Percentiles rank a stretch among this genome's conserved stretches.
Conservation (phyloP, 2,329 filamentous ascomycete genomes). For the Fusarium luffae region DNA sequence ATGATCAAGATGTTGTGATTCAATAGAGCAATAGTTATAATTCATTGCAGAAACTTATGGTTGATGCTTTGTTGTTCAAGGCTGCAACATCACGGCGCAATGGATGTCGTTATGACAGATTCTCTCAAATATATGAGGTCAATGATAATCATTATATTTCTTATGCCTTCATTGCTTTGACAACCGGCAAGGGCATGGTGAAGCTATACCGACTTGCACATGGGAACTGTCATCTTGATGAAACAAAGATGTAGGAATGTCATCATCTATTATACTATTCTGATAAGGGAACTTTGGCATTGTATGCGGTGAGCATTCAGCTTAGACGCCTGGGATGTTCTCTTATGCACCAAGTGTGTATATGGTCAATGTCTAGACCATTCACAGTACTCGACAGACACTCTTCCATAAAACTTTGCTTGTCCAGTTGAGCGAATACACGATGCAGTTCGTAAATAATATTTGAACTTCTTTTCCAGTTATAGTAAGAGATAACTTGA, state of each 20-base stretch:
- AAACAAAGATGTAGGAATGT: not conserved
- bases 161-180: not conserved
- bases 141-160: not conserved
- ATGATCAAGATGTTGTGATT: not conserved
- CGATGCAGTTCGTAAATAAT: not conserved
- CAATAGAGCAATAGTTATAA: too few species aligned
- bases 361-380: not conserved
- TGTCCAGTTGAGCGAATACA: not conserved
- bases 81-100: not conserved
- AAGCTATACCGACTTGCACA: not conserved
- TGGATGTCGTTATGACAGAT: fast-evolving
- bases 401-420: not conserved
- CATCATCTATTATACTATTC: not conserved
- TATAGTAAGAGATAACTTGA: not conserved
- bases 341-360: not conserved
- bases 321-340: not conserved
- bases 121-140: not conserved
- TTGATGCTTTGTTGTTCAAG: not conserved
- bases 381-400: not conserved
- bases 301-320: not conserved
- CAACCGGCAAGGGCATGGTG: not conserved
- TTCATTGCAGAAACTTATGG: not conserved
- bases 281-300: not conserved
- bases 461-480: not conserved
- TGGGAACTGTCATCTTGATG: not conserved